Conservation (phyloP, 2,329 filamentous ascomycete genomes). For the Dothistroma septosporum region DNA sequence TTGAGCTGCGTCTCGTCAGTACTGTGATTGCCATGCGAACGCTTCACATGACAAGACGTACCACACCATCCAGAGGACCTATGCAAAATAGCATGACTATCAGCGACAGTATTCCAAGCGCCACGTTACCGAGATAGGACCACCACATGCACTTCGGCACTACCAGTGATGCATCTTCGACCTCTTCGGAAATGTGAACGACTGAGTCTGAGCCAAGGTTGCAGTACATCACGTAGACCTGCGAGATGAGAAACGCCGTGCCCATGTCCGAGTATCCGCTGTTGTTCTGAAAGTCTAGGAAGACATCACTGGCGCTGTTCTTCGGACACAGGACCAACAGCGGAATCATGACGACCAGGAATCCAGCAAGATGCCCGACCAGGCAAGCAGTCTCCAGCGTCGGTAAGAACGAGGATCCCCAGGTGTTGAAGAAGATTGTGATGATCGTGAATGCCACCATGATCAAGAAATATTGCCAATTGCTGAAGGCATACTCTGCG, state of each 20-base stretch:
- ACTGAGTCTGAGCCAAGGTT: slow-evolving; percentile 29
- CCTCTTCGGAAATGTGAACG: slow-evolving; percentile 35
- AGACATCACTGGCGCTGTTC: slow-evolving; percentile 32
- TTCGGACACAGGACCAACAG: slow-evolving; percentile 31
- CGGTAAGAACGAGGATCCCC: slow-evolving; percentile 34
- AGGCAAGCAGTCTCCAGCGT: slow-evolving; percentile 36
- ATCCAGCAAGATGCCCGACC: slow-evolving; percentile 30
- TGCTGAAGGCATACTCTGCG: slow-evolving; percentile 26
- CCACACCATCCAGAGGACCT: slow-evolving; percentile 26
- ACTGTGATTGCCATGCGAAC: neutral
- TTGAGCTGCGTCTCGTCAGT: slow-evolving; percentile 14
- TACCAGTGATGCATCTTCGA: slow-evolving; percentile 29
- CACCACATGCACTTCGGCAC: slow-evolving; percentile 32
- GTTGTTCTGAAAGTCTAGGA: slow-evolving; percentile 27
- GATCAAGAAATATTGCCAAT: slow-evolving; percentile 31
- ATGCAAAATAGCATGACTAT: slow-evolving; percentile 33
- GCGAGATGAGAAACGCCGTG: slow-evolving; percentile 29
- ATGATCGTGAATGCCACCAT: slow-evolving; percentile 37
- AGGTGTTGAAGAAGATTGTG: slow-evolving; percentile 31
- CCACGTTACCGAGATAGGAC: slow-evolving; percentile 25
- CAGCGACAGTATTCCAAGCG: slow-evolving; percentile 23
- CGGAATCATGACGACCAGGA: slow-evolving; percentile 32
- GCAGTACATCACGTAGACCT: slow-evolving; percentile 28
- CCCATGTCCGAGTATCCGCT: slow-evolving; percentile 31
- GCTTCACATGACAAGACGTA: slow-evolving; percentile 8